These are phyloP conservation scores for Mycena polygramma DNA, from an alignment of 768 basidiomycete genomes.

Conservation along the genomic window DNA sequence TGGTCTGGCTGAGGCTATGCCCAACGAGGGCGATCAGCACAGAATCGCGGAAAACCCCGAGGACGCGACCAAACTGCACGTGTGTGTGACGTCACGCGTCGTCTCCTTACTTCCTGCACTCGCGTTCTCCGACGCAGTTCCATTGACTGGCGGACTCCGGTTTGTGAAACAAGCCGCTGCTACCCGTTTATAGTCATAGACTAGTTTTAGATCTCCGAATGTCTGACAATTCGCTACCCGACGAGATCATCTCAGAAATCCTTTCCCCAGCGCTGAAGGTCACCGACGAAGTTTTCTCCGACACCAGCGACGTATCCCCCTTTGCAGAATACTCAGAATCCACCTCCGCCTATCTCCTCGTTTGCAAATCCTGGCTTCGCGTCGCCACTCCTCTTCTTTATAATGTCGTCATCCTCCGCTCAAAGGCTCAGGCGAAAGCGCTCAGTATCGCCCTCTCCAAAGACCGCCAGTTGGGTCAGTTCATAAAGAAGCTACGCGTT, in stretches of 20 bases:
- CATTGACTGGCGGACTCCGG: too few relatives aligned
- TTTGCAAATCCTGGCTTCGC: not conserved
- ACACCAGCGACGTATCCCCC: not conserved
- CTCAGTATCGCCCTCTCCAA: not conserved
- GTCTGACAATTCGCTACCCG: not conserved
- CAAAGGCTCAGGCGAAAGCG: not conserved
- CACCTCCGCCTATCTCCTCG: not conserved
- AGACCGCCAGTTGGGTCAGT: not conserved
- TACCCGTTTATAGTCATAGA: too few relatives aligned
- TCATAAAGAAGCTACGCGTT: not conserved
- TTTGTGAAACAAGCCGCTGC: too few relatives aligned
- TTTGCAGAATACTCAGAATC: not conserved
- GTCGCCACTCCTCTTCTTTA: not conserved
- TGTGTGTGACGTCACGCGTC: too few relatives aligned
- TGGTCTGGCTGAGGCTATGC: too few relatives aligned
- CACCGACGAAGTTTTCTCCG: not conserved
- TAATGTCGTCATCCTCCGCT: not conserved
- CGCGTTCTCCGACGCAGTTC: too few relatives aligned
- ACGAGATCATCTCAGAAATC: not conserved
- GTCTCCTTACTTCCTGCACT: too few relatives aligned
- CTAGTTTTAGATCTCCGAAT: not conserved
- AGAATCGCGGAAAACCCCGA: too few relatives aligned
- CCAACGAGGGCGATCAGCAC: too few relatives aligned
- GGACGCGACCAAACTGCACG: too few relatives aligned
- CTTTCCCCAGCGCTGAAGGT: not conserved